Conservation (phyloP, 495 filamentous ascomycete genomes). For the Aspergillus hancockii region DNA sequence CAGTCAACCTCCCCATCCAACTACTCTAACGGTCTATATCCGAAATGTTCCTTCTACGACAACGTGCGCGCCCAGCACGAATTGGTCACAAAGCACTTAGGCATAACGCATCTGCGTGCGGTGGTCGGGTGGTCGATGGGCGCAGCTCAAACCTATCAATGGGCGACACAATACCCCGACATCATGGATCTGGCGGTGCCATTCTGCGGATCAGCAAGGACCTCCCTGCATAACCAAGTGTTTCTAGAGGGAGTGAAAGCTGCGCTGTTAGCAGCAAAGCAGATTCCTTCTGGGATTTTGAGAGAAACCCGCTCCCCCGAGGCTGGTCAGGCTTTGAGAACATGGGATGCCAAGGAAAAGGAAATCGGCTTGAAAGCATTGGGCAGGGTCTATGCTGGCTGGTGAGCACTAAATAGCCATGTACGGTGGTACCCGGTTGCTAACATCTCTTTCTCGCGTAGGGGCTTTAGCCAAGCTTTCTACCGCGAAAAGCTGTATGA, state of each 20-base stretch:
- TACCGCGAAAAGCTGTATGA: slow-evolving; percentile 69
- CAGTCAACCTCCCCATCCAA: slow-evolving; percentile 72
- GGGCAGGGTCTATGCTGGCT: slow-evolving; percentile 72
- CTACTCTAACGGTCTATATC: slow-evolving; percentile 58
- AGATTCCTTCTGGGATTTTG: slow-evolving; percentile 50
- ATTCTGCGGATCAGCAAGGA: slow-evolving; percentile 69
- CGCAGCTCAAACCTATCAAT: slow-evolving; percentile 66
- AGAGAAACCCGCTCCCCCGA: slow-evolving; percentile 39
- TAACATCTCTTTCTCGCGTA: slow-evolving; percentile 14
- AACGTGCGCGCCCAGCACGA: slow-evolving; percentile 68
- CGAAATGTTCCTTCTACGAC: slow-evolving; percentile 64
- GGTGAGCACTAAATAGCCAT: slow-evolving; percentile 39
- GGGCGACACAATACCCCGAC: slow-evolving; percentile 70
- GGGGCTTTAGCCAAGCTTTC: slow-evolving; percentile 71
- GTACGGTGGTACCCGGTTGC: not conserved
- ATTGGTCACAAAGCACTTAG: slow-evolving; percentile 63
- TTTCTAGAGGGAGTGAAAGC: slow-evolving; percentile 72
- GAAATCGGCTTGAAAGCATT: slow-evolving; percentile 67
- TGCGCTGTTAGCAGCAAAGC: slow-evolving; percentile 63
- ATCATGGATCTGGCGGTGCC: slow-evolving; percentile 68
- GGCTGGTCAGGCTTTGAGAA: slow-evolving; percentile 37
- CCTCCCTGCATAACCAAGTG: slow-evolving; percentile 69
- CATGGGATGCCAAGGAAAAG: slow-evolving; percentile 58
- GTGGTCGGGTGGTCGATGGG: slow-evolving; percentile 76
- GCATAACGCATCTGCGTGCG: slow-evolving; percentile 60